Percentiles rank a stretch among this genome's conserved stretches.
These are phyloP conservation scores for Akanthomyces muscarius DNA, from an alignment of 2,329 filamentous ascomycete genomes.

Conservation along the genomic window DNA sequence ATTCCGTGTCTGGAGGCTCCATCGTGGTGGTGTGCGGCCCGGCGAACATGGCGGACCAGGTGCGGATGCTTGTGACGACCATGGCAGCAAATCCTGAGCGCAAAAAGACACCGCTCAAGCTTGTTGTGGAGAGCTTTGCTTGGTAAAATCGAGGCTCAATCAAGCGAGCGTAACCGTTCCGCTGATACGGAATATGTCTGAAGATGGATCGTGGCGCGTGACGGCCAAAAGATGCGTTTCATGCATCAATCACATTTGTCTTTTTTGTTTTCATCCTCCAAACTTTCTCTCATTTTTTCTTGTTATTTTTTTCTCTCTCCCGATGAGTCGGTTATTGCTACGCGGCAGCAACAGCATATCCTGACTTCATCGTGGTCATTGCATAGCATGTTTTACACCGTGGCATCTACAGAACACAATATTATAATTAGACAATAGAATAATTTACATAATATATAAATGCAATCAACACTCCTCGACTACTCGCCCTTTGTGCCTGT, in stretches of 20 bases:
- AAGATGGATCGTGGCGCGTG: neutral
- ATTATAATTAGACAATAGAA: neutral
- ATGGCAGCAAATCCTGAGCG: conserved; percentile 15
- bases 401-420: conserved; percentile 1
- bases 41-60: conserved; percentile 23
- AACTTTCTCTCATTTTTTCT: neutral
- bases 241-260: neutral
- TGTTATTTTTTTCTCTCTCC: neutral
- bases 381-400: neutral
- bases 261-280: neutral
- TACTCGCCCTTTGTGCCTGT: neutral
- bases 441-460: neutral
- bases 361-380: neutral
- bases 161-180: neutral
- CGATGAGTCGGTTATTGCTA: neutral
- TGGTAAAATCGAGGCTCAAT: conserved; percentile 7
- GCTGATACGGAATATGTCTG: neutral
- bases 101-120: conserved; percentile 18
- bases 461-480: neutral
- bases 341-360: neutral
- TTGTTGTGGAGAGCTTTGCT: conserved; percentile 20
- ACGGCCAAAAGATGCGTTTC: neutral
- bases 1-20: conserved; percentile 19
- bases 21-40: conserved; percentile 25
- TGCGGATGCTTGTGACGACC: conserved; percentile 19